phyloP scores from a whole-genome alignment of 495 filamentous ascomycete species.

The Friedmanniomyces simplex region DNA sequence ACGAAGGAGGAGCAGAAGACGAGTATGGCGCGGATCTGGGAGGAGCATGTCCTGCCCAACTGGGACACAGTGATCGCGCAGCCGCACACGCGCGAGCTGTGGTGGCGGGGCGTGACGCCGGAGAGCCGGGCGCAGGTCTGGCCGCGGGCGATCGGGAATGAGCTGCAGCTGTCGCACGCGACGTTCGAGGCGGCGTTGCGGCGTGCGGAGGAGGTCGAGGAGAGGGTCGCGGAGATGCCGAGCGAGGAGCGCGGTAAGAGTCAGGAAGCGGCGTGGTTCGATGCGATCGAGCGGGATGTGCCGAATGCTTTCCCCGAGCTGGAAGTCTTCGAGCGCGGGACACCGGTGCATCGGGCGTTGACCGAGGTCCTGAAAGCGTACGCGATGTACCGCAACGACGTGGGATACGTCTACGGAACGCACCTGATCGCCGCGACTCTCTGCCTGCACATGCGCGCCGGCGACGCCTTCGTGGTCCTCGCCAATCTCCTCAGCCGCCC shows the following conservation, averaged over 20 bases:
- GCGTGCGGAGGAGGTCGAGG: constrained; percentile 59
- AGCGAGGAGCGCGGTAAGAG: constrained; percentile 27
- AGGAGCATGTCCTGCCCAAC: constrained; percentile 74
- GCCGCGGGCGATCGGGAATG: constrained; percentile 79
- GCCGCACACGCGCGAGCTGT: constrained; percentile 71
- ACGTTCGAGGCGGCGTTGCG: constrained; percentile 72
- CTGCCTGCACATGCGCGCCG: constrained; percentile 65
- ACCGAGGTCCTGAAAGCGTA: constrained; percentile 81
- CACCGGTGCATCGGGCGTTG: constrained; percentile 64
- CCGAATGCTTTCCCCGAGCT: constrained; percentile 66
- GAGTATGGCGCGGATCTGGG: constrained; percentile 66
- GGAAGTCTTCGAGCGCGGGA: constrained; percentile 63
- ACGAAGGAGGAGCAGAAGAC: constrained; percentile 58
- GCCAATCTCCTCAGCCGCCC: constrained; percentile 85
- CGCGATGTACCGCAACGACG: constrained; percentile 85
- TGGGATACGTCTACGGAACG: constrained; percentile 80
- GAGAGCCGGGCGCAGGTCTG: constrained; percentile 75
- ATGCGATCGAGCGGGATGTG: constrained; percentile 59
- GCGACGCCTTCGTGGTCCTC: constrained; percentile 68
- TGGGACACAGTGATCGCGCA: constrained; percentile 70
- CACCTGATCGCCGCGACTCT: constrained; percentile 83
- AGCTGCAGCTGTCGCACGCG: constrained; percentile 62
- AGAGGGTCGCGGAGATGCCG: constrained; percentile 9
- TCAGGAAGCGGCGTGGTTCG: constrained; percentile 55
- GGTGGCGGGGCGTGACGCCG: constrained; percentile 86